A percentile compares a stretch with the other conserved stretches of the same genome.
phyloP scores from a whole-genome alignment of 2,329 filamentous ascomycete genomes.

The Stagonosporopsis rhizophila region DNA sequence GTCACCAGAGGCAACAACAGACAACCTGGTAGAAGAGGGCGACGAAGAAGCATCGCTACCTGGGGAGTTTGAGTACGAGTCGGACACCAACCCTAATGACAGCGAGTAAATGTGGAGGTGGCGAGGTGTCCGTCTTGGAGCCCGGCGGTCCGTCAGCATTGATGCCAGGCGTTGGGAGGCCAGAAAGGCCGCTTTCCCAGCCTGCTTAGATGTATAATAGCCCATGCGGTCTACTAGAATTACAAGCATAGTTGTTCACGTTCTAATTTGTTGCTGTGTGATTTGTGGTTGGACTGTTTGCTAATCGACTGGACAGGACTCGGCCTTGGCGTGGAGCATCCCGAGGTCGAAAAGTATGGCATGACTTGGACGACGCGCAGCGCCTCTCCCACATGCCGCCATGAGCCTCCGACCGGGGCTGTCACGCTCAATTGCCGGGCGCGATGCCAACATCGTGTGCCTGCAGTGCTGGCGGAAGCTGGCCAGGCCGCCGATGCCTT shows the following conservation, averaged over 20 bases:
- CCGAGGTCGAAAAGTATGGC: conserved; percentile 14
- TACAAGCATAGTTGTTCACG: conserved; percentile 14
- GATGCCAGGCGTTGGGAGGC: conserved; percentile 32
- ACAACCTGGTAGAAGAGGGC: conserved; percentile 89
- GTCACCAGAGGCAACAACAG: conserved; percentile 20
- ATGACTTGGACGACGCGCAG: conserved; percentile 8
- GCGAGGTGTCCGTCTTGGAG: conserved; percentile 1
- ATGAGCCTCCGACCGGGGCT: conserved; percentile 49
- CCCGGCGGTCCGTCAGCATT: conserved; percentile 29
- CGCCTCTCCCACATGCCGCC: conserved; percentile 33
- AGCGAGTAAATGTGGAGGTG: conserved; percentile 35
- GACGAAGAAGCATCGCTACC: conserved; percentile 75
- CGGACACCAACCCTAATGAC: conserved; percentile 64
- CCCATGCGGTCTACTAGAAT: conserved; percentile 20
- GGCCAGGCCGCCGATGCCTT: conserved; percentile 26
- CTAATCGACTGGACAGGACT: conserved; percentile 1
- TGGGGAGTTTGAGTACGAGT: conserved; percentile 79
- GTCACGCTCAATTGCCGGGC: conserved; percentile 36
- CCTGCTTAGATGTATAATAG: conserved; percentile 42
- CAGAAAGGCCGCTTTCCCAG: conserved; percentile 36
- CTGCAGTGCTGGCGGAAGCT: conserved; percentile 46
- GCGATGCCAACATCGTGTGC: conserved; percentile 42
- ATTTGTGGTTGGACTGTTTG: conserved; percentile 1
- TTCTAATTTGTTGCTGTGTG: not conserved
- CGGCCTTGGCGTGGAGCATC: conserved; percentile 17